These are phyloP conservation scores for Rhynchospora tenuis DNA, from an alignment of 176 grass and related monocot genomes.

Conservation along the genomic window DNA sequence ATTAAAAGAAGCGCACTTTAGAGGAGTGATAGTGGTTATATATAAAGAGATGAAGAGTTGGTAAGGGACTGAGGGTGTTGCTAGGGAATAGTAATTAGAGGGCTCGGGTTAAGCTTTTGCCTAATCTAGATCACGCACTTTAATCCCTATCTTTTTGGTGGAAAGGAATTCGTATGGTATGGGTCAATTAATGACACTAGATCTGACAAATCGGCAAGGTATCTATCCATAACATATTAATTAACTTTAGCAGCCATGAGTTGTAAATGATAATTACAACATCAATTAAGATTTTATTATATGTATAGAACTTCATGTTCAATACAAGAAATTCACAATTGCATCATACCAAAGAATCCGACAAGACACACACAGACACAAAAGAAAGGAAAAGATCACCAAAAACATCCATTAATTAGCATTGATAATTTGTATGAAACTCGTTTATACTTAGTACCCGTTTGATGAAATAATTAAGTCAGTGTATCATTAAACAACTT, in stretches of 20 bases:
- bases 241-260: not conserved
- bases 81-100: not conserved
- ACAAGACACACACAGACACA: no score
- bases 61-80: not conserved
- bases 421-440: no score
- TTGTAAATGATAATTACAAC: no score
- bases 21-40: slow-evolving; percentile 36
- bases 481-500: no score
- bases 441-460: no score
- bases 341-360: no score
- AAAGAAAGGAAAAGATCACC: no score
- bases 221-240: not conserved
- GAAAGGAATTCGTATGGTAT: not conserved
- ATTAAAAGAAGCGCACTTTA: not conserved
- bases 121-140: not conserved
- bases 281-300: no score
- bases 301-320: no score
- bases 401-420: no score
- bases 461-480: no score
- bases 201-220: not conserved
- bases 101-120: not conserved
- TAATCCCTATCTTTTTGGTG: not conserved
- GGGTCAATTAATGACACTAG: not conserved
- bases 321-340: not conserved
- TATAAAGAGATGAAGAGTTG: not conserved